Evolutionary conservation across 2,329 filamentous ascomycete genomes (phyloP), one percentile per base, ranked within the genome.

Genomic region (Xylaria sp.): DNA sequence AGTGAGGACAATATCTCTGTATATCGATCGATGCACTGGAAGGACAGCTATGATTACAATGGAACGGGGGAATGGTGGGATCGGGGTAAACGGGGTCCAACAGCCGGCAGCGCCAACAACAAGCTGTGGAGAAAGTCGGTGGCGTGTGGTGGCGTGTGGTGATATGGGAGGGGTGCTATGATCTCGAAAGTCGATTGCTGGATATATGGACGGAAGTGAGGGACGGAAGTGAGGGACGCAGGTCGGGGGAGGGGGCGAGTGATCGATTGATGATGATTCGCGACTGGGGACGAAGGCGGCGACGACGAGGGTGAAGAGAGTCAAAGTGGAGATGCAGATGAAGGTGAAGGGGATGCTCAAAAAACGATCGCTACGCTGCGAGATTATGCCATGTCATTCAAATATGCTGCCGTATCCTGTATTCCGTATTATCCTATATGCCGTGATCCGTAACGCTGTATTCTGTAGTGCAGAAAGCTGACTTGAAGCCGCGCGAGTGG

Each of bases 311-410:
- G 18, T 13, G 18, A 41, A 15, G 41, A 46, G 6, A n/a, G 18
- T 46, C 13, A n/a, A n/a, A 5, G 28, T 54, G 28, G 37, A 31
- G 12, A 34, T n/a, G 41, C 13, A n/a, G 41, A 18, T 46, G 41
- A n/a, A 46, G 23, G 28, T 15, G 50, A 15, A 28, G 50, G 31
- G 13, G 50, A 15, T 52, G 23, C 10, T 20, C 5, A 34, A 52
- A 52, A 41, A 28, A 31, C 28, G 39, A 58, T n/a, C 25, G 62
- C 58, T 70, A 65, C 48, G 25, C 63, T 25, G 46, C n/a, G 63
- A 28, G 63, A 39, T 39, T n/a, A 59, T 70, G 62, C 69, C 62
- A 52, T 65, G 46, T 52, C 66, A 57, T 60, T 44, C 39, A 55
- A 55, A 20, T 25, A n/a, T 25, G 54, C 28, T 28, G 41, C 44